Base-by-base conservation (phyloP, 345 rosid species). In the Mangifera indica region DNA sequence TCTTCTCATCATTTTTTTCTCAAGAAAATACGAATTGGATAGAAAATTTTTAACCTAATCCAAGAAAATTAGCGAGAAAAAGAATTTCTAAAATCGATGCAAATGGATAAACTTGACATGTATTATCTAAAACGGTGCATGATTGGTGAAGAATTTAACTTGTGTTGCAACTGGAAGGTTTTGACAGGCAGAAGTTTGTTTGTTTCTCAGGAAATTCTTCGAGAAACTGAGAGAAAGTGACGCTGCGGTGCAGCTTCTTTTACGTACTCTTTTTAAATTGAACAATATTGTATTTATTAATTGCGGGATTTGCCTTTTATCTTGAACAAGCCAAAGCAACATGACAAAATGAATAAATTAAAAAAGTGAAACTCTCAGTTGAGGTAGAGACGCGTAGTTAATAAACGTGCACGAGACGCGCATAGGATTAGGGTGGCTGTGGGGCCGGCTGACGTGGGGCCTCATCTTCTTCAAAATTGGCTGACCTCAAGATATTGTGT, bases 1-100 rank as follows among this genome's bases (percentile, higher is more conserved):
- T 52, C 82, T 80, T 71, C 86, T 77, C 93, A 76, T 88, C 91
- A 74, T 55, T 69, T 22, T 44, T 17, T 18, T 29, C 24, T 12
- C 44, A n/a, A 29, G 44, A 46, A 57, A 44, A 60, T 37, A 10
- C 49, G 18, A 75, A 51, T 51, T 29, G 13, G 40, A 25, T n/a
- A 7, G 48, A 58, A 68, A 57, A 29, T 25, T 20, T 34, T 49
- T 3, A 24, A 52, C 10, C 56, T 54, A 59, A 53, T 52, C 63
- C 34, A 11, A 14, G 40, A 42, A 57, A 58, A 34, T n/a, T 18
- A 13, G 51, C 34, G 11, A 29, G 26, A 29, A 15, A 5, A 44
- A 22, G 20, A 40, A 29, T 72, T 70, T 80, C 82, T 57, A 61
- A 69, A 65, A 62, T 2, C 77, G 78, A 84, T 81, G 80, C 67